Evolutionary conservation across 768 basidiomycete species (phyloP).

Genomic region (Rhodotorula babjevae): DNA sequence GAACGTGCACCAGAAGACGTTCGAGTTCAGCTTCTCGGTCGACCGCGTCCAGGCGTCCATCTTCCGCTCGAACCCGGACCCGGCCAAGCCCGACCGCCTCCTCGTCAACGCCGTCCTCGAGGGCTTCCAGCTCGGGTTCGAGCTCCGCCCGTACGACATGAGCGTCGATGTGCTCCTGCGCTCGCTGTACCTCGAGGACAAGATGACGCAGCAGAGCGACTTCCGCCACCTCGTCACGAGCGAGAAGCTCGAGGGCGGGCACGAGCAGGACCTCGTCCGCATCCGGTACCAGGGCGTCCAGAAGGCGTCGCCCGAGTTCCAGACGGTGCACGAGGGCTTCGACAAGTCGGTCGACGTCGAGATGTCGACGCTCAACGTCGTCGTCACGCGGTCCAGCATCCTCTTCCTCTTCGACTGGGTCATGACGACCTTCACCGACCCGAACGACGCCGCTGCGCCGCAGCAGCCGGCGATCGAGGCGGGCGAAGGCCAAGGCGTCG

Average conservation of each 20-base stretch:
- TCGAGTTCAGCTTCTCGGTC: conserved; percentile 83
- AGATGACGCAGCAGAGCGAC: conserved; percentile 54
- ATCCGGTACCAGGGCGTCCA: conserved; percentile 76
- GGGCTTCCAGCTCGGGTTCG: conserved; percentile 69
- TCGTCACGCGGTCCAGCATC: conserved; percentile 82
- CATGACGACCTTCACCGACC: conserved; percentile 75
- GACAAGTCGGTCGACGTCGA: conserved; percentile 77
- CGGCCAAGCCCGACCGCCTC: conserved; percentile 57
- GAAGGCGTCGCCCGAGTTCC: conserved; percentile 77
- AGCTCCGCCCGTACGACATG: conserved; percentile 77
- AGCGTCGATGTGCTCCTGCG: conserved; percentile 74
- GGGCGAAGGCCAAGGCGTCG: background rate
- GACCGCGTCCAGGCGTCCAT: conserved; percentile 73
- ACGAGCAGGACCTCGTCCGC: conserved; percentile 60
- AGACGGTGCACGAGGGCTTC: conserved; percentile 69
- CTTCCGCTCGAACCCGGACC: conserved; percentile 62
- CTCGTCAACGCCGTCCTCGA: conserved; percentile 75
- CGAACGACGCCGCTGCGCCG: conserved; percentile 20
- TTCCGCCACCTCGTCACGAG: conserved; percentile 43
- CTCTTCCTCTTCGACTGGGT: conserved; percentile 89
- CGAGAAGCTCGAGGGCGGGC: conserved; percentile 39
- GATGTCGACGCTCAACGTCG: conserved; percentile 84
- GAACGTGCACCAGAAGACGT: conserved; percentile 57
- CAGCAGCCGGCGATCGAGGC: conserved; percentile 9
- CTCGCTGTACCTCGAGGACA: conserved; percentile 64